Evolutionary conservation across 495 filamentous ascomycete genomes (phyloP).

Genomic region (Daldinia concentrica): DNA sequence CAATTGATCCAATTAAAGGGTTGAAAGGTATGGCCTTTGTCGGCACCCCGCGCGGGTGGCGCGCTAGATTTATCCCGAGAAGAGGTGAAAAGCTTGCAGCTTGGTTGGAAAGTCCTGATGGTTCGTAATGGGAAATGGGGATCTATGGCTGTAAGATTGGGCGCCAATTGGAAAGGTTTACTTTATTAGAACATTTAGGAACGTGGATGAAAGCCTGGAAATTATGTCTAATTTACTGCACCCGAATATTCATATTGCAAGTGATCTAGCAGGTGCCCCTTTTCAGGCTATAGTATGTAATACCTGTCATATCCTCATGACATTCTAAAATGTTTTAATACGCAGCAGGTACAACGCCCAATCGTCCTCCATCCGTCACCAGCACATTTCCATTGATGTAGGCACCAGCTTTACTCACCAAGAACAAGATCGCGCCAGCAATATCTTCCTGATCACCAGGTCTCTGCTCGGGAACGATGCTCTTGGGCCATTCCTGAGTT

Average conservation of each 20-base stretch:
- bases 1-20: slow-evolving; percentile 26
- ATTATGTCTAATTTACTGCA: not conserved
- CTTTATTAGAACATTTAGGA: not conserved
- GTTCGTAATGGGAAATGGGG: not conserved
- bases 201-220: not conserved
- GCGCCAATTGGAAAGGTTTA: not conserved
- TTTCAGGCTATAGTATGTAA: not conserved
- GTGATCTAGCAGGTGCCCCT: not conserved
- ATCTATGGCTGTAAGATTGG: not conserved
- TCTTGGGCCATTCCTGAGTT: slow-evolving; percentile 50
- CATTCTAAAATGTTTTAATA: slow-evolving; percentile 45
- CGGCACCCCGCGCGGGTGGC: slow-evolving; percentile 29
- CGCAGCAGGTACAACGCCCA: slow-evolving; percentile 53
- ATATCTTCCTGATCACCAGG: slow-evolving; percentile 61
- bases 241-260: not conserved
- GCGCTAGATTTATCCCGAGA: slow-evolving; percentile 27
- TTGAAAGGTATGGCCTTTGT: slow-evolving; percentile 21
- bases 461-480: slow-evolving; percentile 59
- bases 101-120: slow-evolving; percentile 26
- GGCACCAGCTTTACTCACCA: slow-evolving; percentile 61
- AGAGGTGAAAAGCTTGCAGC: slow-evolving; percentile 24
- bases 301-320: not conserved
- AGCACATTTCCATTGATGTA: slow-evolving; percentile 63
- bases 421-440: slow-evolving; percentile 59
- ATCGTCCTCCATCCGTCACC: slow-evolving; percentile 61